A percentile compares a stretch with the other conserved stretches of the same genome.
Evolutionary conservation across 257 asterid species (phyloP).

Genomic region (Mentha longifolia): DNA sequence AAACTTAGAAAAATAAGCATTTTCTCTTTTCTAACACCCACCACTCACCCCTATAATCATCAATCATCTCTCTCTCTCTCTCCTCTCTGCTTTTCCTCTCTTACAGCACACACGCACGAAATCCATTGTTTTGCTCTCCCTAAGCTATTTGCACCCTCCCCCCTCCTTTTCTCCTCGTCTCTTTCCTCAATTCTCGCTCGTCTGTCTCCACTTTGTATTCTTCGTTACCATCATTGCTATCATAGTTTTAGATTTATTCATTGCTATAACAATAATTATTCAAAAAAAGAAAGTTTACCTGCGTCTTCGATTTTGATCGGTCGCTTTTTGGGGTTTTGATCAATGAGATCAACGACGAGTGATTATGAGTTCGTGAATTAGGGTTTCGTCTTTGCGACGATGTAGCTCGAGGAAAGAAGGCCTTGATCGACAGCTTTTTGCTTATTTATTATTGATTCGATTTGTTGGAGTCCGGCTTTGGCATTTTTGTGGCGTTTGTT

Average conservation of each 20-base stretch:
- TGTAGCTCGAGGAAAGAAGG: constrained; percentile 48
- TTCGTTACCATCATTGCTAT: constrained; percentile 27
- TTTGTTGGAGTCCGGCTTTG: constrained; percentile 26
- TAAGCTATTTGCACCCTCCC: constrained; percentile 23
- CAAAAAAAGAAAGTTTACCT: constrained; percentile 19
- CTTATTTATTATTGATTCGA: constrained; percentile 39
- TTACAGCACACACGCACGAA: constrained; percentile 38
- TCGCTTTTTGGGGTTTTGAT: constrained; percentile 37
- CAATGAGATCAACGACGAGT: constrained; percentile 35
- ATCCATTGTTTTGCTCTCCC: constrained; percentile 37
- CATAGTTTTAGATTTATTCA: constrained; percentile 28
- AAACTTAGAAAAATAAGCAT: constrained; percentile 20
- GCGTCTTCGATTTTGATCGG: constrained; percentile 38
- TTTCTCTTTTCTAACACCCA: constrained; percentile 36
- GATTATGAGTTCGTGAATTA: constrained; percentile 43
- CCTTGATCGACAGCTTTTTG: constrained; percentile 31
- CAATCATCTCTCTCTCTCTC: constrained; percentile 38
- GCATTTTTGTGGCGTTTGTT: constrained; percentile 12
- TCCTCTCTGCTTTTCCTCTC: constrained; percentile 25
- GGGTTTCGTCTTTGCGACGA: constrained; percentile 48
- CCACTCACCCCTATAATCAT: constrained; percentile 38
- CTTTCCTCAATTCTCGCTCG: constrained; percentile 60
- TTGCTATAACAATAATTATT: constrained; percentile 14
- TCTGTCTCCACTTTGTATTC: constrained; percentile 49
- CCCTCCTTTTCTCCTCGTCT: constrained; percentile 29